These are phyloP conservation scores for Silene uniflora DNA, from an alignment of 148 eudicot genomes.

Conservation along the genomic window DNA sequence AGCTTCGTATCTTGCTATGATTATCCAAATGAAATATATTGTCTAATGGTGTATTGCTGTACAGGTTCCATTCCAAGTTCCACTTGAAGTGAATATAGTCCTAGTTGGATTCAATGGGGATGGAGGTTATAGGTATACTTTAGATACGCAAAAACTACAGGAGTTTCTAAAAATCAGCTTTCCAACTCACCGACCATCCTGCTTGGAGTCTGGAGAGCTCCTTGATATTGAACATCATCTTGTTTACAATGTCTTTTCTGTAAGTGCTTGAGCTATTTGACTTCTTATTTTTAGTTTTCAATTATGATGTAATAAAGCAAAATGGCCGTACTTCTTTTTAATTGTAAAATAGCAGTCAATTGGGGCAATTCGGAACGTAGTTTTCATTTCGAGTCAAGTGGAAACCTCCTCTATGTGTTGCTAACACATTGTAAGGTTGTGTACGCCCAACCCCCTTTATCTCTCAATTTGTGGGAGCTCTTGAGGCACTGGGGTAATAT, in stretches of 20 bases:
- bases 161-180: conserved; percentile 76
- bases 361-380: background rate
- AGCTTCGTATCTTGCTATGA: background rate
- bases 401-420: too few species aligned
- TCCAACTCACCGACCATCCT: conserved; percentile 84
- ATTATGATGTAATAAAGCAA: background rate
- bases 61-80: conserved; percentile 98
- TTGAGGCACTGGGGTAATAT: background rate
- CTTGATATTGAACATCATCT: conserved; percentile 97
- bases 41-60: conserved; percentile 13
- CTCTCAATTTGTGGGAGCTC: too few species aligned
- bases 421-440: too few species aligned
- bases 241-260: conserved; percentile 81
- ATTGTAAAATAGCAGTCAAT: background rate
- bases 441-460: too few species aligned
- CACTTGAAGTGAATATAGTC: conserved; percentile 94
- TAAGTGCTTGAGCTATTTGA: conserved; percentile 36
- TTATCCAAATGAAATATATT: background rate
- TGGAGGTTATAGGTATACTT: conserved; percentile 85
- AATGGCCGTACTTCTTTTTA: background rate
- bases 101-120: conserved; percentile 87
- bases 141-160: conserved; percentile 73
- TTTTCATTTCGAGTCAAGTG: background rate
- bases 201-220: conserved; percentile 93
- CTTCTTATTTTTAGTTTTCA: background rate